Base-by-base conservation (phyloP, 805 yeast genomes). In the Yarrowia alimentaria region DNA sequence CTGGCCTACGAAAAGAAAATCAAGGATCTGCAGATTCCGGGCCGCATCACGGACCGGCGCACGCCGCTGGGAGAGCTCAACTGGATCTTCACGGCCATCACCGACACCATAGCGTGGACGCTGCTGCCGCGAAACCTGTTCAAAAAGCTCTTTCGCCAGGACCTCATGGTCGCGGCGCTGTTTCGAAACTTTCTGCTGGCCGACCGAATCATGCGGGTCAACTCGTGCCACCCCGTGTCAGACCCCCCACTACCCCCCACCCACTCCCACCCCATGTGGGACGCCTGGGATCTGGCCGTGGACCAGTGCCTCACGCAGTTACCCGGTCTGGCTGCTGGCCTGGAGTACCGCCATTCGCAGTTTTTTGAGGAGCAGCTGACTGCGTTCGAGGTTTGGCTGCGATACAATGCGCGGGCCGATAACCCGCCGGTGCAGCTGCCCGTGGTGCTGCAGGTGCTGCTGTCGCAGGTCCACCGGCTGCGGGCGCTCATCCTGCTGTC, bases 41-140 rank as follows among this genome's bases (percentile, higher is more conserved):
- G 98, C 1, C 82, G 85, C 56, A 70, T 89, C 38, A 85, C 96
- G 3, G 99, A 93, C 63, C 76, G 98, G 62, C 75, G 96, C 55
- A 93, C 98, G 0, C 97, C 98, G 0, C 68, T 93, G 34, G 99
- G 99, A 26, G 99, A 93, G 64, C 74, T 93, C 51, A 89, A 88
- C 64, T 93, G 98, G 97, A 91, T 93, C 25, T 93, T 91, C 67
- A 93, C 97, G 1, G 97, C 99, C 2, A 88, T 93, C 30, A 91
- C 98, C 3, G 99, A 93, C 65, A 91, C 98, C 0, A 91, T 93
- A 48, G 99, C 99, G 1, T 93, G 98, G 97, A 87, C 96, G 0
- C 79, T 90, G 2, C 68, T 93, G 28, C 88, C 95, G 3, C 74
- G 96, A 55, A 88, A 94, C 0, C 68, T 93, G 22, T 93, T 93